phyloP scores from a whole-genome alignment of 768 basidiomycete genomes.

The Mycena leptocephala region DNA sequence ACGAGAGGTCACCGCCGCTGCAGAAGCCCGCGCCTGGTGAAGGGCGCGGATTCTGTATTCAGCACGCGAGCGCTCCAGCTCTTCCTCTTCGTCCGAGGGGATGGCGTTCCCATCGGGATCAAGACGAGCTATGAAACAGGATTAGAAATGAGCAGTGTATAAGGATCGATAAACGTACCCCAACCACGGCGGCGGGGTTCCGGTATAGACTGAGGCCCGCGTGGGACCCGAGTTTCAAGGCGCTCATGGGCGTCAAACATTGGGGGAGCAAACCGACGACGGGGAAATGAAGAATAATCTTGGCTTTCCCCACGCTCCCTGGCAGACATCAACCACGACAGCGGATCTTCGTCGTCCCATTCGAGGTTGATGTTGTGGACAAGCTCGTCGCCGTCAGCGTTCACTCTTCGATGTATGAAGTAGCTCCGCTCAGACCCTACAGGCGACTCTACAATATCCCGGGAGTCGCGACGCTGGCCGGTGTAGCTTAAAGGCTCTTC shows the following conservation, averaged over 20 bases:
- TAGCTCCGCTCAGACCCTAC: conserved; percentile 47
- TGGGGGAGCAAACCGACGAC: conserved; percentile 13
- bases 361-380: conserved; percentile 58
- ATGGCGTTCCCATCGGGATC: conserved; percentile 78
- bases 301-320: conserved; percentile 34
- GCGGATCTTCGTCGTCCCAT: conserved; percentile 56
- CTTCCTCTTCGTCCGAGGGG: conserved; percentile 73
- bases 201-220: background rate
- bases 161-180: conserved; percentile 53
- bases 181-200: conserved; percentile 59
- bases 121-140: conserved; percentile 56
- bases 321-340: conserved; percentile 48
- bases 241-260: conserved; percentile 26
- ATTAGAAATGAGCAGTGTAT: background rate
- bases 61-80: conserved; percentile 69
- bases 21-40: conserved; percentile 45
- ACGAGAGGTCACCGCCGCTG: conserved; percentile 11
- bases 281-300: conserved; percentile 12
- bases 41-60: conserved; percentile 61
- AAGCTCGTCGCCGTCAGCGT: conserved; percentile 56
- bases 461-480: conserved; percentile 24
- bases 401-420: conserved; percentile 53
- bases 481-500: conserved; percentile 58
- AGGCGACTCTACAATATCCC: conserved; percentile 32
- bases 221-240: conserved; percentile 22